Evolutionary conservation across 352 stramenopile genomes (phyloP).

Genomic region (Phytophthora litchii): DNA sequence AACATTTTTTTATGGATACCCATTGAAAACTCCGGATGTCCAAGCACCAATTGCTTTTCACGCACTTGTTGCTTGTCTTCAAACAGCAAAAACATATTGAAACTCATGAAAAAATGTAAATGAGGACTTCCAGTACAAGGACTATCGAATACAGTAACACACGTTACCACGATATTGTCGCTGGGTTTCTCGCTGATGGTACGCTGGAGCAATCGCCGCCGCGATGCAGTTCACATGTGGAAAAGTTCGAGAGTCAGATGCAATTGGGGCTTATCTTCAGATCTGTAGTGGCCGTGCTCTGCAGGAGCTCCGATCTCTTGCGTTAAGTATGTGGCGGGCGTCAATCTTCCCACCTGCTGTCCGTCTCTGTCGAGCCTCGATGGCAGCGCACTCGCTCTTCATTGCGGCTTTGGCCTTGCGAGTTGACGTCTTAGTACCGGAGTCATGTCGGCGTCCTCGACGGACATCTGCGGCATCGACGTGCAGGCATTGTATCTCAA

Average conservation of each 20-base stretch:
- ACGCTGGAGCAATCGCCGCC: neutral
- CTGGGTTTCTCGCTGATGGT: neutral
- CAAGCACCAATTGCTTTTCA: neutral
- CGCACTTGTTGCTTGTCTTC: neutral
- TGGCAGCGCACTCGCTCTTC: conserved; percentile 13
- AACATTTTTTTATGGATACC: conserved; percentile 7
- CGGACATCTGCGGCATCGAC: conserved; percentile 32
- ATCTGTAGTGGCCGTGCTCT: conserved; percentile 32
- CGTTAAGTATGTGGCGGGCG: conserved; percentile 25
- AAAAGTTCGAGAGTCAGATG: conserved; percentile 37
- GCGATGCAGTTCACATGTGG: conserved; percentile 25
- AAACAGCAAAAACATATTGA: conserved; percentile 11
- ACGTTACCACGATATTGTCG: conserved; percentile 14
- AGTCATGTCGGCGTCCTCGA: conserved; percentile 19
- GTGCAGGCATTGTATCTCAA: conserved; percentile 38
- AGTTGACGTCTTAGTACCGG: conserved; percentile 13
- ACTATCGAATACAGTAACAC: neutral
- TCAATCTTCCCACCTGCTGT: conserved; percentile 30
- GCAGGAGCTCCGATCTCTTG: conserved; percentile 24
- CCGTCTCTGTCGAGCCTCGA: conserved; percentile 21
- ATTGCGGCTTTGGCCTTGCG: conserved; percentile 35
- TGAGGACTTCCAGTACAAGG: neutral
- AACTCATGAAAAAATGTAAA: conserved; percentile 5
- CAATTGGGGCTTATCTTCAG: conserved; percentile 28
- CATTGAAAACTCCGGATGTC: conserved; percentile 10